These are phyloP conservation scores for Bromus sterilis DNA, from an alignment of 176 grass and related monocot genomes.

Conservation along the genomic window DNA sequence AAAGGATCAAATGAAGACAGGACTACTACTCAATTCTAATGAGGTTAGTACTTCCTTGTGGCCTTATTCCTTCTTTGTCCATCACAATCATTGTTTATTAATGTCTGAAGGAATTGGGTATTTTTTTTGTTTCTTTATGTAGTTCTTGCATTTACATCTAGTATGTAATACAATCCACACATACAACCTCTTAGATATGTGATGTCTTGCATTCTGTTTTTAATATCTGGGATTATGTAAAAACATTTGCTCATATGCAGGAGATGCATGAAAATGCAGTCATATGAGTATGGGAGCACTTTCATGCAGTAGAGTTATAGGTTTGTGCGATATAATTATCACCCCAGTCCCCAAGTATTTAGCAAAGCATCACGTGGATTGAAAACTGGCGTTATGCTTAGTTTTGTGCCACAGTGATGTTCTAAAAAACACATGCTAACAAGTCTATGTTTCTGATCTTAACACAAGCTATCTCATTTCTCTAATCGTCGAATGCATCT, in stretches of 20 bases:
- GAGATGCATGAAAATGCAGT: neutral
- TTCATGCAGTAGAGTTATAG: neutral
- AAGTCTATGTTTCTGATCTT: neutral
- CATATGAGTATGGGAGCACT: neutral
- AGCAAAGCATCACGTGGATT: neutral
- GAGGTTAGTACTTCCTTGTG: constrained; percentile 51
- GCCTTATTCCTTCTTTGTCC: neutral
- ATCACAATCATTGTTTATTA: neutral
- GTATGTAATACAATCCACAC: neutral
- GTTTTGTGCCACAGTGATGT: neutral
- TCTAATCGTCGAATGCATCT: neutral
- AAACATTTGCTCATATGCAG: neutral
- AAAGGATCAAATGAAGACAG: constrained; percentile 91
- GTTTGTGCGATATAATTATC: neutral
- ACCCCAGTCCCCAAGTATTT: neutral
- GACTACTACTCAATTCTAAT: constrained; percentile 60
- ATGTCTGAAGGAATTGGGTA: neutral
- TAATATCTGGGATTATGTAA: neutral
- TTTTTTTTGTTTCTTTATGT: neutral
- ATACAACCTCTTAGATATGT: neutral
- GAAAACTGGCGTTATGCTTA: neutral
- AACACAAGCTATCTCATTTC: neutral
- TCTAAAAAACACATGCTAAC: neutral
- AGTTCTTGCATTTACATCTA: neutral
- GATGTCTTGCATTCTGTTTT: neutral